Evolutionary conservation across 2,329 filamentous ascomycete species (phyloP), one percentile per base, ranked within the genome.

Genomic region (Aureobasidium musti): DNA sequence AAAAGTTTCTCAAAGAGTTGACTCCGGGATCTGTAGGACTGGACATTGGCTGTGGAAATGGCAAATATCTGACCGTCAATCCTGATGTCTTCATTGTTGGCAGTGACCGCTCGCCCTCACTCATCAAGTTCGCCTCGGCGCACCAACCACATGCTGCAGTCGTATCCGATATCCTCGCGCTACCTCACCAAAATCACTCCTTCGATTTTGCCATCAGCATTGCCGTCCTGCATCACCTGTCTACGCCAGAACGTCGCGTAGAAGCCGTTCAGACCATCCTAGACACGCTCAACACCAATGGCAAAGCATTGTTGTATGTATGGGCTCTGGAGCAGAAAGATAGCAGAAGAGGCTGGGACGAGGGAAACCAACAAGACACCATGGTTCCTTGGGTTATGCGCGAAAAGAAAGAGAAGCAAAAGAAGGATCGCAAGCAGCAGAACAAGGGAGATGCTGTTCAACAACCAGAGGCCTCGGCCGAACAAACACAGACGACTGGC

Each of bases 41-140:
- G 37, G 95, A 99, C 78, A 84, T 98, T 66, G 95, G 95, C 68
- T 98, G 95, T 79, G 95, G 95, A 68, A 99, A 99, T 80, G 95
- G 95, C 71, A 98, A 98, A 82, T 97, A 98, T 77, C 82, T 98
- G 68, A 82, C 85, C 68, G 90, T 96, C 67, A 96, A 96, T 78
- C 84, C 83, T 26, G 79, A 86, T 72, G 80, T 97, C 57, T 92
- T 91, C 79, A 89, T 97, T 64, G 77, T 98, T 67, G 94, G 88
- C 67, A 94, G 90, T 66, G 95, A 98, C 81, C 86, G 92, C 81
- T 96, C 86, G 28, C 78, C 81, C 65, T 86, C 85, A 63, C 81
- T 89, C 47, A 80, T 82, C 66, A 79, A 79, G 43, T 87, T 89
- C 71, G 87, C 87, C 21, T 75, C 77, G 49, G 79, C 83, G 63